Percentiles rank a stretch among this genome's conserved stretches.
Conservation (phyloP, 225 moss, liverwort and hornwort genomes). For the Physcomitrellopsis africana region DNA sequence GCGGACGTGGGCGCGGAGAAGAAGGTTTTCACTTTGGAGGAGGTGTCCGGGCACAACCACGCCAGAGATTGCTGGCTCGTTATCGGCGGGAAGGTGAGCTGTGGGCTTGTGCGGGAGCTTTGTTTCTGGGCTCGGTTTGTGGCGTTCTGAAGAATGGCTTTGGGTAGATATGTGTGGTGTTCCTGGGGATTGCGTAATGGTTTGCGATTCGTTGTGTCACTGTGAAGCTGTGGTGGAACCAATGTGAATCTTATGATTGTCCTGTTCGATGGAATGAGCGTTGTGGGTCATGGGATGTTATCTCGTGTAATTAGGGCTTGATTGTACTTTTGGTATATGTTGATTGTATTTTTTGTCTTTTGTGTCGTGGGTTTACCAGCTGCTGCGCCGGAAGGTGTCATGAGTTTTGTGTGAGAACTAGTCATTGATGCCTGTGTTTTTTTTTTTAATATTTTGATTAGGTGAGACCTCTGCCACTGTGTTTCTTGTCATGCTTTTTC, state of each 20-base stretch:
- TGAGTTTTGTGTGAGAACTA: neutral
- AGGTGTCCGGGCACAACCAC: conserved; percentile 61
- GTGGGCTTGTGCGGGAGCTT: neutral
- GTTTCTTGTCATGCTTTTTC: neutral
- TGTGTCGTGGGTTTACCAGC: neutral
- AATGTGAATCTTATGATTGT: neutral
- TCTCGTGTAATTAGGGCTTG: neutral
- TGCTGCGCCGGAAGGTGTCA: neutral
- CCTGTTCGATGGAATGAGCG: neutral
- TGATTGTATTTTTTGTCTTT: no score
- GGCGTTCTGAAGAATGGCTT: neutral
- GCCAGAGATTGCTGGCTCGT: conserved; percentile 72
- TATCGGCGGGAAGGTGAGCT: conserved; percentile 56
- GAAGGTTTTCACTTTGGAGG: conserved; percentile 52
- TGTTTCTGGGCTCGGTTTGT: neutral
- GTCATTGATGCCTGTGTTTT: neutral
- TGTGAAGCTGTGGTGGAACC: neutral
- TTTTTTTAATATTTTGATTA: conserved; percentile 8
- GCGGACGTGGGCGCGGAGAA: conserved; percentile 37
- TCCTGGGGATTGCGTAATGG: neutral
- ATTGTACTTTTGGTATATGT: no score
- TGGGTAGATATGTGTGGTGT: neutral
- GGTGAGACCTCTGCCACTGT: neutral
- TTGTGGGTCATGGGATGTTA: neutral
- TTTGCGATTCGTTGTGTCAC: neutral